Conservation (phyloP, 805 yeast species). For the Candida boidinii region DNA sequence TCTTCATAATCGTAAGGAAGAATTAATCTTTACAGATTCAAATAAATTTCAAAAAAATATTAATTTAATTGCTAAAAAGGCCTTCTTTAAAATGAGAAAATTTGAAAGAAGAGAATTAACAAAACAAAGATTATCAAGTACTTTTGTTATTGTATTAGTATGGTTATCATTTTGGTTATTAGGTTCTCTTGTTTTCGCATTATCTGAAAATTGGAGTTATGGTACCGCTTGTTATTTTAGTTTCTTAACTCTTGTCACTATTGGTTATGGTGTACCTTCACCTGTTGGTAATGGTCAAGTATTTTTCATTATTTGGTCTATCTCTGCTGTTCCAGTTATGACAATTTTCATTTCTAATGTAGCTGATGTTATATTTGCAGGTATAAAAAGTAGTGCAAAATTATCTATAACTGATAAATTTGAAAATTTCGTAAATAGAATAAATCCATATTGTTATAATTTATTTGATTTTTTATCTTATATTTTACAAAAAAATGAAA, state of each 20-base stretch:
- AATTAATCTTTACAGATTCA: constrained; percentile 1
- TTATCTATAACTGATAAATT: constrained; percentile 4
- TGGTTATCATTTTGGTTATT: constrained; percentile 59
- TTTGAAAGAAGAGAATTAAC: constrained; percentile 34
- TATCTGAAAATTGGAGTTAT: constrained; percentile 63
- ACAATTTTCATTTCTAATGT: constrained; percentile 66
- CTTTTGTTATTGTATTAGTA: constrained; percentile 29
- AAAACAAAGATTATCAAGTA: constrained; percentile 30
- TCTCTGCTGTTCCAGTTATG: constrained; percentile 82
- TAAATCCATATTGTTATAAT: not conserved
- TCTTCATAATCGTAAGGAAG: constrained; percentile 5
- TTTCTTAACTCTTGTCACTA: constrained; percentile 64
- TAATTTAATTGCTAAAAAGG: constrained; percentile 30
- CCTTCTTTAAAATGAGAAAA: constrained; percentile 48
- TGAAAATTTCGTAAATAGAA: not conserved
- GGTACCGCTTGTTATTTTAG: constrained; percentile 70
- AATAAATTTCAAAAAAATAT: constrained; percentile 7
- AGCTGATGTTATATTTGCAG: constrained; percentile 53
- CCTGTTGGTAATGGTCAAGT: constrained; percentile 59
- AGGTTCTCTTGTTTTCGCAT: constrained; percentile 60
- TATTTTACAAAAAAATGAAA: constrained; percentile 9
- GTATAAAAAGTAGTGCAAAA: constrained; percentile 16
- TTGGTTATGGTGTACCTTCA: constrained; percentile 76
- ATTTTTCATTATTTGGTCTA: constrained; percentile 73
- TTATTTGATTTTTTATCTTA: not conserved